Evolutionary conservation across 2,329 filamentous ascomycete genomes (phyloP).

Genomic region (Aspergillus niger): DNA sequence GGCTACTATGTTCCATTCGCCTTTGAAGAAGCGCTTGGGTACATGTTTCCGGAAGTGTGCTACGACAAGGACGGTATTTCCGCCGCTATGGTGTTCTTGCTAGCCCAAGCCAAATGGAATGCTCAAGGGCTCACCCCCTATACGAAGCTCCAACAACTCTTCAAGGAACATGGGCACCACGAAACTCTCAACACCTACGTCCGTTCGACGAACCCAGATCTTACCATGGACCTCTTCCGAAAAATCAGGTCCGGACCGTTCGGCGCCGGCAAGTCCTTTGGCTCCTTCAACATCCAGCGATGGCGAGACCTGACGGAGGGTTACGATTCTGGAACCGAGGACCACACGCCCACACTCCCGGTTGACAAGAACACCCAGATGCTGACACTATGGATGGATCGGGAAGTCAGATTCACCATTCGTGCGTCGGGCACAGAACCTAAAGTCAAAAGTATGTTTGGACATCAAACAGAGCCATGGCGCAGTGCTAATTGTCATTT

Average conservation of each 20-base stretch:
- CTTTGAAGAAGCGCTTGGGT: conserved; percentile 67
- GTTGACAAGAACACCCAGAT: conserved; percentile 62
- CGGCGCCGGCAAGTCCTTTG: conserved; percentile 51
- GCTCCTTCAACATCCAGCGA: conserved; percentile 54
- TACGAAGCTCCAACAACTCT: conserved; percentile 59
- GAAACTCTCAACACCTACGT: conserved; percentile 67
- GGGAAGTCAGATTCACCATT: conserved; percentile 59
- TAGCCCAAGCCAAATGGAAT: conserved; percentile 55
- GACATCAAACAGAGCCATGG: neutral
- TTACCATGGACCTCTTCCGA: conserved; percentile 58
- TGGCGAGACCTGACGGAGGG: conserved; percentile 66
- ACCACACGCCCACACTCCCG: conserved; percentile 58
- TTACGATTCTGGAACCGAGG: conserved; percentile 57
- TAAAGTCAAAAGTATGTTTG: conserved; percentile 61
- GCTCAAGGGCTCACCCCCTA: conserved; percentile 58
- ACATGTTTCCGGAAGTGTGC: conserved; percentile 65
- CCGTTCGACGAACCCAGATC: conserved; percentile 56
- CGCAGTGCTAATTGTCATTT: conserved; percentile 1
- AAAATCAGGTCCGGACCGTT: conserved; percentile 52
- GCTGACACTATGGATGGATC: conserved; percentile 62
- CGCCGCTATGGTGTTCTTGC: conserved; percentile 61
- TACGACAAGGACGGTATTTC: conserved; percentile 67
- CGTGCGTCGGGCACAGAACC: conserved; percentile 66
- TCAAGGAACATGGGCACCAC: conserved; percentile 60
- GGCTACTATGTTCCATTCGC: conserved; percentile 59